Percentiles rank a stretch among this genome's conserved stretches.
phyloP scores from a whole-genome alignment of 371 early-diverging fungal species.

The Entomophthora muscae region DNA sequence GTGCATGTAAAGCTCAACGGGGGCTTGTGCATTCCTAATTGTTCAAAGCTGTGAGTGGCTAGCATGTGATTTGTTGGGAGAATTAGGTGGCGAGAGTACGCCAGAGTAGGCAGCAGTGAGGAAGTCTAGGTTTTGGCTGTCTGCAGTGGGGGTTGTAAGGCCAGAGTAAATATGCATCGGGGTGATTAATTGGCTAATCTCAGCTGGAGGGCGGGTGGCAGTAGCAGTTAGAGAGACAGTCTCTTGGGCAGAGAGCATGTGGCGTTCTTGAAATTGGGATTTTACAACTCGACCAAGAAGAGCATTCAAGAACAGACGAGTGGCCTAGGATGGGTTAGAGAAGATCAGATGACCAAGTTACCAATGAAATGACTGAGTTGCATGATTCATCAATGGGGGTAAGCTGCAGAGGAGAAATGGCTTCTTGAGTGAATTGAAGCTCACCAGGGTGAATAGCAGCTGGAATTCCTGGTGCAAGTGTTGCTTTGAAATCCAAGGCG shows the following conservation, averaged over 20 bases:
- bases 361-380: neutral
- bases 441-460: too few relatives aligned
- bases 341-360: neutral
- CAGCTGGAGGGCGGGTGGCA: neutral
- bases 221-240: neutral
- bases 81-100: too few relatives aligned
- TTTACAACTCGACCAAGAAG: neutral
- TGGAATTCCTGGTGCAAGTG: neutral
- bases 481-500: neutral
- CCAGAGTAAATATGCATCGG: neutral
- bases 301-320: neutral
- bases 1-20: too few relatives aligned
- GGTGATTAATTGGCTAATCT: neutral
- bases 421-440: neutral
- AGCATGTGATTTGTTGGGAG: too few relatives aligned
- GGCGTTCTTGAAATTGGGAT: neutral
- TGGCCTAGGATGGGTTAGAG: neutral
- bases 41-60: too few relatives aligned
- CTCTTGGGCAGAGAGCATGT: neutral
- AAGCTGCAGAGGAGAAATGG: neutral
- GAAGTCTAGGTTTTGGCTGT: neutral
- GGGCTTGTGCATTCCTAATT: too few relatives aligned
- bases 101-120: neutral
- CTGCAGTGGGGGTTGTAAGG: neutral
- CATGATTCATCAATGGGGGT: neutral